Base-by-base conservation (phyloP, 768 basidiomycete species). In the Paxillus rubicundulus region DNA sequence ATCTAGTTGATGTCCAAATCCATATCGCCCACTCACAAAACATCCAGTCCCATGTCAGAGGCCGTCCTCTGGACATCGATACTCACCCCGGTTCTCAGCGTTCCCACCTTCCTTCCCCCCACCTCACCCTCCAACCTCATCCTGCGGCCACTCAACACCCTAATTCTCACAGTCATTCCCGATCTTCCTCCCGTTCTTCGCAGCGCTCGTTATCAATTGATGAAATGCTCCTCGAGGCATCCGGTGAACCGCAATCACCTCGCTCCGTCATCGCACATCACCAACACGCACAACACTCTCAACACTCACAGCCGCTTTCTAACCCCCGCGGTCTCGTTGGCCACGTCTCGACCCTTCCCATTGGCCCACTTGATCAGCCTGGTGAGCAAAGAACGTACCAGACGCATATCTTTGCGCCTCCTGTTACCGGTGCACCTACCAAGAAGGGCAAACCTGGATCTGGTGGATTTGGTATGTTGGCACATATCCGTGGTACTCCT, bases 401-500 rank as follows among this genome's bases (percentile, higher is more conserved):
- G 55, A 85, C 82, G 0, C 86, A 87, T 62, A 80, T 86, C 12
- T 89, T 89, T 61, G 84, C 86, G 7, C 84, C 86, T 3, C 81
- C 83, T 4, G 84, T 87, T 7, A 88, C 82, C 0, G 87, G 87
- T 50, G 85, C 87, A 3, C 85, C 86, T 2, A 77, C 76, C 16
- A 87, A 87, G 72, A 86, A 86, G 71, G 67, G 68, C 33, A 85
- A 87, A 66, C 78, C 59, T 28, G 55, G 61, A 20, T 55, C 61
- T 5, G 58, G 50, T 21, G 60, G 40, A 5, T 52, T 67, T n/a
- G 41, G 69, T 70, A 34, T 52, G 68, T 59, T n/a, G 34, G 5
- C 28, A n/a, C 30, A 39, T 39, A 13, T 45, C 53, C 13, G 47
- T 30, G 2, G 17, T 54, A 45, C 42, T 16, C 18, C 17, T 47